Evolutionary conservation across 2,329 filamentous ascomycete species (phyloP).

Genomic region (Graphiopsis chlorocephala): DNA sequence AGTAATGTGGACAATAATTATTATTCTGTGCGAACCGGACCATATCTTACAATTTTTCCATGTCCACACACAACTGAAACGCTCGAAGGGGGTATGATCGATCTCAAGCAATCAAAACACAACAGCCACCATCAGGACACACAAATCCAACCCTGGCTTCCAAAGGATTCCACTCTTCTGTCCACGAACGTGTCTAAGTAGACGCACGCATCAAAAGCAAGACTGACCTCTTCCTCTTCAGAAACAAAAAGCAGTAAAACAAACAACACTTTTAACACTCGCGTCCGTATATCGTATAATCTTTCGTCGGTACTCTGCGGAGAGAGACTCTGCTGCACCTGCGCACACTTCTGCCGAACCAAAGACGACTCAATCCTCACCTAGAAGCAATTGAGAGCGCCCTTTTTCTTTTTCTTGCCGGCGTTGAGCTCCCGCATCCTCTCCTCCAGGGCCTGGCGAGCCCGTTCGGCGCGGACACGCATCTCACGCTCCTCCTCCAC

Average conservation of each 20-base stretch:
- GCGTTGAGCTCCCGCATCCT: conserved; percentile 73
- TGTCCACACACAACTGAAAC: background rate
- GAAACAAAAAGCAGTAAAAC: background rate
- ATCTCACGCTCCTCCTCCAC: conserved; percentile 97
- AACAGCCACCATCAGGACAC: background rate
- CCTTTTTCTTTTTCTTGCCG: conserved; percentile 86
- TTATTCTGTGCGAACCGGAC: background rate
- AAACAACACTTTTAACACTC: background rate
- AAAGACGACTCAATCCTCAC: conserved; percentile 18
- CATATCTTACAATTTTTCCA: background rate
- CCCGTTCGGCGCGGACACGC: conserved; percentile 83
- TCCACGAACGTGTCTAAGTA: background rate
- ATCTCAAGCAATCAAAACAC: background rate
- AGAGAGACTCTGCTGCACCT: background rate
- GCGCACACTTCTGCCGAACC: background rate
- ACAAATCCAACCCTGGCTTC: background rate
- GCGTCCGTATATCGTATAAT: background rate
- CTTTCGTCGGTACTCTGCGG: background rate
- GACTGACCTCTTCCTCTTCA: background rate
- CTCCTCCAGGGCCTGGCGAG: conserved; percentile 84
- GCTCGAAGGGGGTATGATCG: conserved; percentile 11
- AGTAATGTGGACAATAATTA: background rate
- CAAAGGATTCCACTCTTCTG: background rate
- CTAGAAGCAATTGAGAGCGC: conserved; percentile 95
- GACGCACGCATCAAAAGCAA: background rate